Percentiles rank a stretch among this genome's conserved stretches.
Evolutionary conservation across 1,284 basidiomycete species (phyloP).

Genomic region (Malassezia sp.): DNA sequence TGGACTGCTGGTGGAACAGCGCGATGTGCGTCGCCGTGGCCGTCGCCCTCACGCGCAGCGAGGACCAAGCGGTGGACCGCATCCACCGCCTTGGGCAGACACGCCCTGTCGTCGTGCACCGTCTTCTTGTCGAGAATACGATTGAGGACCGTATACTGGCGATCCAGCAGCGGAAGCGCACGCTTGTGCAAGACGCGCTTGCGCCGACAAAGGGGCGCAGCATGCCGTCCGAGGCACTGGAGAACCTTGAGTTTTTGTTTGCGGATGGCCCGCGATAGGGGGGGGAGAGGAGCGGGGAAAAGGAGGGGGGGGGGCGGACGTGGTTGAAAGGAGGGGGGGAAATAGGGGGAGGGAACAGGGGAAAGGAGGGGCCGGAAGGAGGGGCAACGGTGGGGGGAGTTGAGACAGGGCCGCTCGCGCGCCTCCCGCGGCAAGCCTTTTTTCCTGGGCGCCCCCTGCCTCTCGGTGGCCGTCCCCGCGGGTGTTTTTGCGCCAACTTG

Average conservation of each 20-base stretch:
- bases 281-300: too few relatives aligned
- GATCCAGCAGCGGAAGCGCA: conserved; percentile 89
- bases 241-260: conserved; percentile 38
- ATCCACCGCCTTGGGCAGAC: conserved; percentile 80
- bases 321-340: too few relatives aligned
- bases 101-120: conserved; percentile 73
- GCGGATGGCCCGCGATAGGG: conserved; percentile 7
- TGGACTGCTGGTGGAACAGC: conserved; percentile 44
- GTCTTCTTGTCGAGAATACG: conserved; percentile 82
- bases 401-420: too few relatives aligned
- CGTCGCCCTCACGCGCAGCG: conserved; percentile 40
- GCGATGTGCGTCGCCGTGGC: conserved; percentile 17
- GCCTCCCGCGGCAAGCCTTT: too few relatives aligned
- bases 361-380: too few relatives aligned
- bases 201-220: conserved; percentile 1
- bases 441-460: too few relatives aligned
- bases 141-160: conserved; percentile 59
- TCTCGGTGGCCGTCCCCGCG: too few relatives aligned
- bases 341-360: too few relatives aligned
- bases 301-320: too few relatives aligned
- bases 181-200: conserved; percentile 57
- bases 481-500: too few relatives aligned
- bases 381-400: too few relatives aligned
- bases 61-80: conserved; percentile 59
- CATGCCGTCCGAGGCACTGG: conserved; percentile 25